Evolutionary conservation across 2,329 filamentous ascomycete genomes (phyloP), one percentile per base, ranked within the genome.

Genomic region (Aspergillus latus): DNA sequence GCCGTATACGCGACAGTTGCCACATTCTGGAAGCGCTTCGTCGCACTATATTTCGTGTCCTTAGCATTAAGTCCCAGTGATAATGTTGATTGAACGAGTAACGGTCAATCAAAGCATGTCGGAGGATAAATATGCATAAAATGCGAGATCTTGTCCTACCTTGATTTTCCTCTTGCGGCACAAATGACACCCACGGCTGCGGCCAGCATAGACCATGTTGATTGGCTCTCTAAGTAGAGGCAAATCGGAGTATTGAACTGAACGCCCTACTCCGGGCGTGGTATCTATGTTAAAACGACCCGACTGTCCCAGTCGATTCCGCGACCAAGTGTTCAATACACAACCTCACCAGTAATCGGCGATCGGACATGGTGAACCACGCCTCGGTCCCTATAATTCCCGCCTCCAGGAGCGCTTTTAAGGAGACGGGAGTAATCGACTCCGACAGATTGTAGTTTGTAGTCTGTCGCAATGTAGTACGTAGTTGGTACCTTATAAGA

Each of bases 141-240:
- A 37, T 13, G 26, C 36, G 54, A 40, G 50, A 45, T 39, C 16
- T 51, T 45, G 54, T 62, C 64, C 59, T 68, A 74, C 72, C 70
- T 73, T 74, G 56, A 74, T 72, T 61, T 74, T 74, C 54, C 72
- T 66, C 53, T 69, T 73, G 57, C 71, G 72, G 64, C 72, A 74
- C 53, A 74, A 59, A 64, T 72, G 64, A 66, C 72, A 74, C 62
- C 72, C 72, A 37, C 69, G 72, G 61, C 72, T 74, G 43, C 43
- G 71, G 71, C 72, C 72, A 44, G 68, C 69, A 66, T 76, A 76
- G 47, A 76, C 74, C 74, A 76, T 76, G 44, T 34, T 65, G 26
- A 28, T 28, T 28, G 50, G 39, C 48, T 46, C 26, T 13, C 39
- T 42, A 28, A 30, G 16, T 45, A 45, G 43, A 5, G 36, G 36